phyloP scores from a whole-genome alignment of 106 monocot species.

The Hemerocallis citrina region DNA sequence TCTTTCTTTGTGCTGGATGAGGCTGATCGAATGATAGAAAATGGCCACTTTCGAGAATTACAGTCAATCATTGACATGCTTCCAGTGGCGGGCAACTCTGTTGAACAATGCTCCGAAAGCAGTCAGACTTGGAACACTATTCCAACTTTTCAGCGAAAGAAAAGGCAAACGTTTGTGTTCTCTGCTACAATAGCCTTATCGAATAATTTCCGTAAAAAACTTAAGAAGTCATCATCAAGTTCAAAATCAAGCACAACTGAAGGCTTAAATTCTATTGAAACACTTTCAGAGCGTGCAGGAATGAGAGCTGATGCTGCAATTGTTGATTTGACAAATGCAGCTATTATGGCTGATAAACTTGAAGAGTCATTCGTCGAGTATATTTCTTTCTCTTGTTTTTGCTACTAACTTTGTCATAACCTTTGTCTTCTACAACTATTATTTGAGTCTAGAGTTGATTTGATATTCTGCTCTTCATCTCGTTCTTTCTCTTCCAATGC shows the following conservation, averaged over 20 bases:
- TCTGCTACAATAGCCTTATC: constrained; percentile 94
- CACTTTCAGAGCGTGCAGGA: constrained; percentile 74
- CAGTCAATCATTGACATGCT: constrained; percentile 95
- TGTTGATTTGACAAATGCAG: constrained; percentile 75
- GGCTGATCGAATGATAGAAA: constrained; percentile 98
- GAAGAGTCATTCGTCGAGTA: constrained; percentile 98
- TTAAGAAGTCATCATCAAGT: constrained; percentile 44
- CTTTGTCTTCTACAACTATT: neutral
- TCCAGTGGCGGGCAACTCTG: constrained; percentile 27
- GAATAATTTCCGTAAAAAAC: constrained; percentile 78
- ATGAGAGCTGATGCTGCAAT: constrained; percentile 82
- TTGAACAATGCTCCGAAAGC: constrained; percentile 9
- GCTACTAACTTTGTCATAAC: neutral
- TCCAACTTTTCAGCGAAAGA: constrained; percentile 49
- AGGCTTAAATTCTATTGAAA: constrained; percentile 79
- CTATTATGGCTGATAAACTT: constrained; percentile 84
- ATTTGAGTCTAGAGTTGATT: neutral
- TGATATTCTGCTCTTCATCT: neutral
- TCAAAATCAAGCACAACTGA: constrained; percentile 27
- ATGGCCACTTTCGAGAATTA: constrained; percentile 89
- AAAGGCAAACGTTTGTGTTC: constrained; percentile 92
- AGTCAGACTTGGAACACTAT: constrained; percentile 33
- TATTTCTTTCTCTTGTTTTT: neutral
- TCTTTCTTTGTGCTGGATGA: constrained; percentile 99
- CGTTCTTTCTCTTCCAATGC: too few species aligned